Evolutionary conservation across 2,329 filamentous ascomycete genomes (phyloP).

Genomic region (Ophiostoma tasmaniense): DNA sequence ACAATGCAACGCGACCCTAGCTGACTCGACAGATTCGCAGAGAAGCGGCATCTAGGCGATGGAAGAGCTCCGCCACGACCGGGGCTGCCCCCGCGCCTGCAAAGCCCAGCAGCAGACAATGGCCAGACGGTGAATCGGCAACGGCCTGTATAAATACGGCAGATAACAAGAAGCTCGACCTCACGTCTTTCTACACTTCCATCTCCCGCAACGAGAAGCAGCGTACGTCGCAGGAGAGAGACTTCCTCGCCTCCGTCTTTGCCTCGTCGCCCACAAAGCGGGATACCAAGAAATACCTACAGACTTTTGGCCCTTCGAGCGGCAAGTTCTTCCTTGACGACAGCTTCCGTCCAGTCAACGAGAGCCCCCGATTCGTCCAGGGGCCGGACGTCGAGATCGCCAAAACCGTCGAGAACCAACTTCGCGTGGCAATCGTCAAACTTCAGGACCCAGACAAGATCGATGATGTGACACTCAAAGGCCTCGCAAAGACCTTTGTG

Average conservation of each 20-base stretch:
- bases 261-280: constrained; percentile 85
- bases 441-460: constrained; percentile 65
- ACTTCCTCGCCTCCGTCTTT: constrained; percentile 78
- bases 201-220: constrained; percentile 38
- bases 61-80: constrained; percentile 13
- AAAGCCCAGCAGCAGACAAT: not conserved
- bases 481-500: constrained; percentile 73
- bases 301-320: constrained; percentile 58
- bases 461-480: constrained; percentile 58
- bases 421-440: constrained; percentile 81
- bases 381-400: constrained; percentile 21
- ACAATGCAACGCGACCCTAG: not conserved
- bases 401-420: constrained; percentile 29
- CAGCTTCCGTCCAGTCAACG: constrained; percentile 26
- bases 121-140: constrained; percentile 1
- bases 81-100: constrained; percentile 3
- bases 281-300: constrained; percentile 84
- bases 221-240: constrained; percentile 43
- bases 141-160: not conserved
- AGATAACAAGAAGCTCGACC: constrained; percentile 15
- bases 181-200: constrained; percentile 29
- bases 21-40: constrained; percentile 12
- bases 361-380: constrained; percentile 32
- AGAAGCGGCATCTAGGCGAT: constrained; percentile 14
- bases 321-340: constrained; percentile 17